These are phyloP conservation scores for Trichophyton equinum DNA, from an alignment of 2,329 filamentous ascomycete species.

Conservation along the genomic window DNA sequence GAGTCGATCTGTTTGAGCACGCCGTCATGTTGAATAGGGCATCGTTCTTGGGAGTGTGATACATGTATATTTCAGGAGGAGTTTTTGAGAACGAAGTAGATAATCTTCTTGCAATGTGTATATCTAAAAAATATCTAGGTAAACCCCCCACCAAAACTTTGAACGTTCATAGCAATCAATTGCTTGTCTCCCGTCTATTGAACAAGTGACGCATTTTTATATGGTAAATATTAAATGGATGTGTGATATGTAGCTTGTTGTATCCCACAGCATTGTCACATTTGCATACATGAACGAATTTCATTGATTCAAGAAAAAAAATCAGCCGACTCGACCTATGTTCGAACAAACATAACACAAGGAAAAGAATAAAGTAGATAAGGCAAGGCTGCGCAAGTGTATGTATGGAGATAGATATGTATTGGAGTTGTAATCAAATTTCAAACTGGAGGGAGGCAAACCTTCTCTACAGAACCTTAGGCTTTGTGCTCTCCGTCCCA, in stretches of 20 bases:
- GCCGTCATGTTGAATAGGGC: not conserved
- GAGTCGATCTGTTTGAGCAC: not conserved
- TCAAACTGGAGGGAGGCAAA: not conserved
- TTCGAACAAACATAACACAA: not conserved
- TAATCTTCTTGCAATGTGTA: conserved; percentile 3
- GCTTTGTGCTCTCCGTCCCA: conserved; percentile 47
- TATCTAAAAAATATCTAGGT: not conserved
- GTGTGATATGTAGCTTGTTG: not conserved
- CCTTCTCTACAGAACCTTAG: not conserved
- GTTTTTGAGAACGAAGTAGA: not conserved
- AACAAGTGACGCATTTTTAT: not conserved
- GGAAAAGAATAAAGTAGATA: not conserved
- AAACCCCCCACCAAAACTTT: too few relatives aligned
- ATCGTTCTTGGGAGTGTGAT: not conserved
- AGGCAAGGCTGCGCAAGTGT: not conserved
- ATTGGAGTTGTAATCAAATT: not conserved
- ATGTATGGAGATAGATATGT: too few relatives aligned
- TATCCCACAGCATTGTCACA: not conserved
- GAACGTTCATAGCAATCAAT: not conserved
- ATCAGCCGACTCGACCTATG: not conserved
- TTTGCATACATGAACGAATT: not conserved
- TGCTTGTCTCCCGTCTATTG: not conserved
- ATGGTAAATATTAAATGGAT: not conserved
- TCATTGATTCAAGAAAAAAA: not conserved
- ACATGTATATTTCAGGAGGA: not conserved